Evolutionary conservation across 2,329 filamentous ascomycete genomes (phyloP), one percentile per base, ranked within the genome.

Genomic region (Fusarium pilosicola): DNA sequence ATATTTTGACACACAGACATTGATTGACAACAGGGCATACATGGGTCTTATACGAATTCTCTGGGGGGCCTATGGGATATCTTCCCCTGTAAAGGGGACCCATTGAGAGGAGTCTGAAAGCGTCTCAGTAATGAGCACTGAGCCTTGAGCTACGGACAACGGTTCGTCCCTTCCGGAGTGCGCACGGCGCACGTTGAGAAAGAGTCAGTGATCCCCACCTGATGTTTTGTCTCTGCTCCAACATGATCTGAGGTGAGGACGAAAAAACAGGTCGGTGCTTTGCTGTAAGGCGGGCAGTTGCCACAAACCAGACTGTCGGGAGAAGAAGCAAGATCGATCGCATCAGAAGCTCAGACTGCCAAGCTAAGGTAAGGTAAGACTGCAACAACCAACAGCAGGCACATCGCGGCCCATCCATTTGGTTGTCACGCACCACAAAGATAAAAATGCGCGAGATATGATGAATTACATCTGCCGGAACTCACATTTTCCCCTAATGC

Each of bases 111-210:
- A 32, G 11, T 34, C 22, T 56, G 52, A 41, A 59, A 18, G n/a
- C 36, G 48, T 41, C 56, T 63, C 65, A 63, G 64, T 59, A 56
- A 44, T 55, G 65, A 67, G 63, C 54, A 68, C 63, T 52, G 39
- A n/a, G 32, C 65, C 45, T 49, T 55, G 39, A 57, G 36, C 46
- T 48, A 62, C 70, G 62, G 63, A 57, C 30, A 54, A 45, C 68
- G 55, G 70, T 74, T 76, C 71, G 65, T 75, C 64, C 73, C 68
- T 65, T 58, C 60, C 49, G 44, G 30, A 60, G 42, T 30, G 70
- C 64, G 70, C 65, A 73, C 65, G 66, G 70, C 46, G 63, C 55
- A 65, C 48, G 28, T 44, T 28, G 55, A 34, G 52, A 55, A 46
- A 65, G 57, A 39, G 65, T 36, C 41, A 28, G 30, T 34, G 41